Evolutionary conservation across 371 early-diverging fungal genomes (phyloP).

Genomic region (Haplosporangium sp.): DNA sequence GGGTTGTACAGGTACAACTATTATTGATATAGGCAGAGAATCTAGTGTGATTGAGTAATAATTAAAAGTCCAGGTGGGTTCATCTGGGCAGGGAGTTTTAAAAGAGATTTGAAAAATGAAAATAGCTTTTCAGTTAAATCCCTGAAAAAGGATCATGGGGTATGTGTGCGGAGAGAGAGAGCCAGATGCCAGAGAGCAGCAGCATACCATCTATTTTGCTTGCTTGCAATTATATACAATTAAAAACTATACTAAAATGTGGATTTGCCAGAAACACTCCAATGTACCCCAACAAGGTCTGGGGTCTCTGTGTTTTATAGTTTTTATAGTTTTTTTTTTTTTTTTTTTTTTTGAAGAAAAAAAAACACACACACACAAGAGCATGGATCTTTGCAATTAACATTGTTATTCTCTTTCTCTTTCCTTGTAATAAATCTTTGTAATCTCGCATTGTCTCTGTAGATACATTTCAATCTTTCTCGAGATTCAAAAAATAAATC

Average conservation of each 20-base stretch:
- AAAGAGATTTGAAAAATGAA: background rate
- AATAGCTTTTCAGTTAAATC: background rate
- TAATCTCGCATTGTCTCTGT: too few species aligned
- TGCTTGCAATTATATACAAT: too few species aligned
- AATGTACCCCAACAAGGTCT: background rate
- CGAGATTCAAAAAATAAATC: background rate
- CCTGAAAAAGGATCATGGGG: background rate
- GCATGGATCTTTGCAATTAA: background rate
- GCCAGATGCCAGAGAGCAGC: too few species aligned
- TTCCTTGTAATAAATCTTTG: background rate
- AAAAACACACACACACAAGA: background rate
- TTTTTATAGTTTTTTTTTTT: background rate
- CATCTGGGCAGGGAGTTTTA: background rate
- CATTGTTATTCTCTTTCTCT: background rate
- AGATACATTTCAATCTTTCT: background rate
- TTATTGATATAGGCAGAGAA: background rate
- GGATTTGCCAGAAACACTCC: background rate
- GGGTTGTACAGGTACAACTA: background rate
- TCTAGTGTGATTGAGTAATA: background rate
- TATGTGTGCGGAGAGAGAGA: background rate
- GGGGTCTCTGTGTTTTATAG: background rate
- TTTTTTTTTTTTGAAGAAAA: background rate
- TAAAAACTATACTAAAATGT: too few species aligned
- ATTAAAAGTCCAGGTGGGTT: background rate
- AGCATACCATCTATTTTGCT: too few species aligned